These are phyloP conservation scores for Casuarina cunninghamiana DNA, from an alignment of 306 rosid species.

Conservation along the genomic window DNA sequence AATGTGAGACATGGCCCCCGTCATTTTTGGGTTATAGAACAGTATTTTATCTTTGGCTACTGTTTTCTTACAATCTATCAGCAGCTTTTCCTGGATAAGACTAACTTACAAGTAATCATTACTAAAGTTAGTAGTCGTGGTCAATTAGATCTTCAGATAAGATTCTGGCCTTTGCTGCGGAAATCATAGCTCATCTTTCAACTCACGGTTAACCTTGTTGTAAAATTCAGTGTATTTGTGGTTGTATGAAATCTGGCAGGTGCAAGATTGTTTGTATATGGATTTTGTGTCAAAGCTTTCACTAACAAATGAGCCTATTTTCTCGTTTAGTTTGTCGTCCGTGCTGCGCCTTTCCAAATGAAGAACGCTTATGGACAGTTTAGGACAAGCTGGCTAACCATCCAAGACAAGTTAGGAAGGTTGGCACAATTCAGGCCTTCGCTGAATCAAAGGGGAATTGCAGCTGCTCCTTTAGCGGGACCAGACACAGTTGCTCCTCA, in stretches of 20 bases:
- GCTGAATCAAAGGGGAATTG: conserved; percentile 45
- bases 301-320: neutral
- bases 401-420: conserved; percentile 38
- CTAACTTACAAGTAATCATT: neutral
- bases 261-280: neutral
- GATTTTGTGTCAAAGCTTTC: neutral
- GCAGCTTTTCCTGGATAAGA: neutral
- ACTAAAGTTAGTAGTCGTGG: neutral
- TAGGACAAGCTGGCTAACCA: conserved; percentile 39
- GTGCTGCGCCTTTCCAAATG: neutral
- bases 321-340: neutral
- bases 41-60: neutral
- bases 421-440: conserved; percentile 43
- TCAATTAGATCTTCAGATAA: neutral
- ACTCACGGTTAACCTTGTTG: neutral
- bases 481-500: conserved; percentile 36
- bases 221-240: neutral
- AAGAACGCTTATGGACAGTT: conserved; percentile 50
- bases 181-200: neutral
- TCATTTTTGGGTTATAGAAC: neutral
- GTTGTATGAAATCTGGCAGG: neutral
- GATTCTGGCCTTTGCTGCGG: neutral
- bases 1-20: neutral
- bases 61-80: neutral
- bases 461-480: conserved; percentile 44